Base-by-base conservation (phyloP, 2,329 filamentous ascomycete species). In the Aureobasidium leucospermi region DNA sequence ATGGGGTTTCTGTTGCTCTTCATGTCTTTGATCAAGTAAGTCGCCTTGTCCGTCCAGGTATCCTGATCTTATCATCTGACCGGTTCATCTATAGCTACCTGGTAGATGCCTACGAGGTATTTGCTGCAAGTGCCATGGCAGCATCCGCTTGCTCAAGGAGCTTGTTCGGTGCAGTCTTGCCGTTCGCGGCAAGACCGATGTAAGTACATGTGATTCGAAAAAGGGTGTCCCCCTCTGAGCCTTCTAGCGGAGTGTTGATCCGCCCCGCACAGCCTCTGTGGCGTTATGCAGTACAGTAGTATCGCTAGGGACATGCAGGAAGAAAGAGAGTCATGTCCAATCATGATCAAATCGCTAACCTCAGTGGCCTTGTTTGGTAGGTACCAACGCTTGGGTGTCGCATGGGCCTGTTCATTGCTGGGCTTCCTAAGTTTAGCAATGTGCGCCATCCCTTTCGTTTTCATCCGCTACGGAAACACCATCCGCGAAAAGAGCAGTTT, bases 121-220 rank as follows among this genome's bases (percentile, higher is more conserved):
- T 89, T 70, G 87, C 88, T 29, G 88, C 88, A 48, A 85, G 81
- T 60, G 90, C 90, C 4, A 79, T 96, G 71, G 90, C 91, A 11
- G 90, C 90, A 46, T 94, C 96, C 68, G 87, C 86, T 48, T 89
- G 94, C 70, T 82, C 88, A 60, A 82, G 92, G 57, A 90, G 86
- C 64, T 78, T 81, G 19, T 94, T 95, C 76, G 91, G 87, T 61
- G 90, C 89, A 0, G 70, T 76, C 2, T 57, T 79, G 23, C 77
- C 77, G 8, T 79, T 79, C 64, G 76, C 75, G 0, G 73, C 76
- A 31, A 68, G 67, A 49, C 75, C 77, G 0, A 75, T 92, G 85
- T 93, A 56, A 45, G 52, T 56, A 16, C 16, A 2, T 49, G 31
- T 36, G n/a, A 5, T 3, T 36, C 6, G n/a, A 34, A 9, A 16